Evolutionary conservation across 1,284 basidiomycete genomes (phyloP).

Genomic region (Tylopilus microsporus): DNA sequence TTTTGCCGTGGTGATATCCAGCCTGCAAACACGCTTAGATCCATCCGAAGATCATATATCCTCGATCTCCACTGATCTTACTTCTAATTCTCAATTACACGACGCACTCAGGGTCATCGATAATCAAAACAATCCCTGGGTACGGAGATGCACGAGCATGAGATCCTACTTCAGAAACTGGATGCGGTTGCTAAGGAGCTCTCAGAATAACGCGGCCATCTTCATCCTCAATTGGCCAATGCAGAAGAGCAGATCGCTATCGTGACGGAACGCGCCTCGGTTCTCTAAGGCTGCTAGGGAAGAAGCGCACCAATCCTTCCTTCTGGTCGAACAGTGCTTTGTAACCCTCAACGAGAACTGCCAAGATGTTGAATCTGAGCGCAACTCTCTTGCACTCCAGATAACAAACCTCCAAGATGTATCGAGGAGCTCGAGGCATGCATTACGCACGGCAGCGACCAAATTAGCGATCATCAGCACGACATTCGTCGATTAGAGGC

Average conservation of each 20-base stretch:
- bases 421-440: slow-evolving; percentile 61
- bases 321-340: slow-evolving; percentile 31
- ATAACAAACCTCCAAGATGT: slow-evolving; percentile 55
- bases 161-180: slow-evolving; percentile 15
- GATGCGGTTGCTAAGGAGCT: slow-evolving; percentile 18
- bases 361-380: slow-evolving; percentile 55
- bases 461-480: slow-evolving; percentile 68
- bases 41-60: slow-evolving; percentile 19
- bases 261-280: slow-evolving; percentile 29
- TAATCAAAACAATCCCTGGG: slow-evolving; percentile 8
- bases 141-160: slow-evolving; percentile 9
- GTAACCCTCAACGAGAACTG: slow-evolving; percentile 39
- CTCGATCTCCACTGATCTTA: slow-evolving; percentile 11
- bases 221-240: slow-evolving; percentile 16
- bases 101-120: slow-evolving; percentile 19
- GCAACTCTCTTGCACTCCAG: slow-evolving; percentile 57
- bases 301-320: slow-evolving; percentile 33
- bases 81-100: slow-evolving; percentile 14
- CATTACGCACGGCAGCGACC: slow-evolving; percentile 58
- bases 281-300: slow-evolving; percentile 33
- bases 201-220: slow-evolving; percentile 11
- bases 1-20: slow-evolving; percentile 35
- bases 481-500: slow-evolving; percentile 69
- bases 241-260: slow-evolving; percentile 31
- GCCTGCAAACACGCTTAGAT: slow-evolving; percentile 32